Base-by-base conservation (phyloP, 2,329 filamentous ascomycete species). In the Exophiala aquamarina region DNA sequence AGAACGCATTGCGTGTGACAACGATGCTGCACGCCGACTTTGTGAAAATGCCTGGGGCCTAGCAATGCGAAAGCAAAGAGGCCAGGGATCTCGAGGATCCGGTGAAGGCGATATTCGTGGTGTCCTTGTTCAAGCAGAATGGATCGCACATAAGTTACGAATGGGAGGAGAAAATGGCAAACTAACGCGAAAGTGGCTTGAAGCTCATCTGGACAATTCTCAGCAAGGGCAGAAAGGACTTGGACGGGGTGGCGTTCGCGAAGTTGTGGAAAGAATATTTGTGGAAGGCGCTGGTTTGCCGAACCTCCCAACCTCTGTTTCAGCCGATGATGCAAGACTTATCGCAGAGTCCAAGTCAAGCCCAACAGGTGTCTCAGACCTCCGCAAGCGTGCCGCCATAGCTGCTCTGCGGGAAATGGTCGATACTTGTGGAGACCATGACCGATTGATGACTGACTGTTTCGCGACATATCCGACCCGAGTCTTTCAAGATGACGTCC, bases 401-500 rank as follows among this genome's bases (percentile, higher is more conserved):
- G 70, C 73, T 18, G 71, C 76, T 35, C 64, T 85, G 9, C 70
- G 79, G 37, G 78, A 84, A 58, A 80, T 84, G 71, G 69, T 84
- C 14, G 78, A 84, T 58, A 79, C 78, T 7, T 77, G 75, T 56
- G 82, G 81, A 14, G 82, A 85, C 26, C 74, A 76, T 34, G 82
- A 85, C 61, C 75, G 79, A 32, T 79, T 83, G 57, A 68, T 82
- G 38, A 75, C 75, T 10, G 78, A 97, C 53, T 85, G 94, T 59
- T 95, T 96, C 62, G 76, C 86, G 17, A 80, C 87, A 56, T 98
- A 95, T 65, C 90, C 92, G 0, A 83, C 82, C 33, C 87, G 90
- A 59, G 84, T 90, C 15, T 98, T 87, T 68, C 94, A 96, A 70
- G 93, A 98, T 65, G 93, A 98, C 66, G 86, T 84, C 1, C 86